Conservation (phyloP, 345 rosid genomes). For the Cardamine chenopodiifolia region DNA sequence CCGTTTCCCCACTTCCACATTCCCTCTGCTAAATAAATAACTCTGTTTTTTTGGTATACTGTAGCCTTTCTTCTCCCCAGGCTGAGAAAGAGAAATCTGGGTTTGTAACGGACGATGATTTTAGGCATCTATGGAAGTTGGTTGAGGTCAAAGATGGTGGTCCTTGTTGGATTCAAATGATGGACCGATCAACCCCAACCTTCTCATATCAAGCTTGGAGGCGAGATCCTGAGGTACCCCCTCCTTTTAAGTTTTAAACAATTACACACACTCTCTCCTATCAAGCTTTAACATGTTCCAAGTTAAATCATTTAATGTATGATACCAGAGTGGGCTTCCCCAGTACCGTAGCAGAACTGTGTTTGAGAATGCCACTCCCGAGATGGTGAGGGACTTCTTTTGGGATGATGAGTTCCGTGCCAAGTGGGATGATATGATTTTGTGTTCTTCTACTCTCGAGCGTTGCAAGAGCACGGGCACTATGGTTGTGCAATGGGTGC, state of each 20-base stretch:
- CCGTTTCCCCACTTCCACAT: too few species aligned
- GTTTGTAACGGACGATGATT: conserved; percentile 64
- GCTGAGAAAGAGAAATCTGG: conserved; percentile 36
- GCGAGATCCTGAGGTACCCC: conserved; percentile 75
- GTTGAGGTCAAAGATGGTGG: conserved; percentile 93
- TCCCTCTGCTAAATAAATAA: background rate
- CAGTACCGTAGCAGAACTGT: conserved; percentile 87
- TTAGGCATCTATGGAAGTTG: conserved; percentile 64
- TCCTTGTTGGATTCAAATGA: conserved; percentile 95
- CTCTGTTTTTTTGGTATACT: background rate
- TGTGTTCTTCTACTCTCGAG: conserved; percentile 62
- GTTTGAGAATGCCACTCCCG: conserved; percentile 88
- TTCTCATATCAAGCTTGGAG: conserved; percentile 92
- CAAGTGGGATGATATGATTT: conserved; percentile 92
- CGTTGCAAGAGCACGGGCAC: conserved; percentile 73
- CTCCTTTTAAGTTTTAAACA: background rate
- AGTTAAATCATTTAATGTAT: conserved; percentile 9
- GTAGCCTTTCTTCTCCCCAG: conserved; percentile 20
- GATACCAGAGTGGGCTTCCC: conserved; percentile 85
- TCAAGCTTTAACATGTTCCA: background rate
- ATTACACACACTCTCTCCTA: too few species aligned
- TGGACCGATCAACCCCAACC: conserved; percentile 75
- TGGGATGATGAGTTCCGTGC: conserved; percentile 91
- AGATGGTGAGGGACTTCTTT: conserved; percentile 88
- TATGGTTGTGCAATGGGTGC: conserved; percentile 89